phyloP scores from a whole-genome alignment of 164 flowering plant genomes.

The Vitis riparia region DNA sequence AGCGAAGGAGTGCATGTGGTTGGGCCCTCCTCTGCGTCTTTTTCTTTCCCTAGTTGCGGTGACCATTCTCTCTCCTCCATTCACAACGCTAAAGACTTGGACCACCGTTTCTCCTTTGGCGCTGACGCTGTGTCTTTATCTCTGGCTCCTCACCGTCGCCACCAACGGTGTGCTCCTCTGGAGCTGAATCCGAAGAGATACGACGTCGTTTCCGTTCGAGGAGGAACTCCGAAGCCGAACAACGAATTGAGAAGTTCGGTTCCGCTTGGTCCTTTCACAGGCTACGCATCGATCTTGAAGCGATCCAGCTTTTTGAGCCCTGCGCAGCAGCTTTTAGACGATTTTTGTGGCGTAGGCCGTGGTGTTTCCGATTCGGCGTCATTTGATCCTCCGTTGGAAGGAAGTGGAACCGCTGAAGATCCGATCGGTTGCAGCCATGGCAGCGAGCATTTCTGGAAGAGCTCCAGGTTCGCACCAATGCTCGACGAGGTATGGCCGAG shows the following conservation, averaged over 20 bases:
- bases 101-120: too few species aligned
- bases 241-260: conserved; percentile 14
- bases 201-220: not conserved
- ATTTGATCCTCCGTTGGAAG: conserved; percentile 1
- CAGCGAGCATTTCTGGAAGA: conserved; percentile 5
- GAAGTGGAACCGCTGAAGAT: not conserved
- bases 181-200: not conserved
- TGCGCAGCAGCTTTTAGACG: conserved; percentile 30
- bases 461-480: conserved; percentile 16
- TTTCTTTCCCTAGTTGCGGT: too few species aligned
- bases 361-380: not conserved
- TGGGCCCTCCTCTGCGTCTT: too few species aligned
- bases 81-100: too few species aligned
- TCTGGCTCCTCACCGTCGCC: conserved; percentile 1
- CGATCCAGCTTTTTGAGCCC: conserved; percentile 26
- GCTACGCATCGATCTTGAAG: conserved; percentile 27
- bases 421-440: not conserved
- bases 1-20: too few species aligned
- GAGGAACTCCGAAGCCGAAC: not conserved
- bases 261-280: conserved; percentile 34
- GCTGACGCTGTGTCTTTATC: conserved; percentile 6
- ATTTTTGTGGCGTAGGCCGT: conserved; percentile 11
- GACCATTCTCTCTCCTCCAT: too few species aligned
- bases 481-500: conserved; percentile 28
- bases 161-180: not conserved